These are phyloP conservation scores for Margaritispora aquatica DNA, from an alignment of 495 filamentous ascomycete genomes.

Conservation along the genomic window DNA sequence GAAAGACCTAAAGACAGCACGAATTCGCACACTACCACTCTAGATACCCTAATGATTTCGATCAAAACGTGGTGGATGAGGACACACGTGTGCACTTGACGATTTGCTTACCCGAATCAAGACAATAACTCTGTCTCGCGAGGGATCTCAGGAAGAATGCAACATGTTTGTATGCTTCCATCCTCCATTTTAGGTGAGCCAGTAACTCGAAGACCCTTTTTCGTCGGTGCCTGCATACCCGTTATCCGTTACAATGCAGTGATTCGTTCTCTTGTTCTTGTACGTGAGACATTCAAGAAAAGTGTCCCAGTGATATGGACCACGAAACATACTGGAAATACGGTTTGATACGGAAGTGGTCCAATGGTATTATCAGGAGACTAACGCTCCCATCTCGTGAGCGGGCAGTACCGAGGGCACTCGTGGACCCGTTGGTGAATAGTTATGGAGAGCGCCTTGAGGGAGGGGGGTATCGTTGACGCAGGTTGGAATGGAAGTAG, in stretches of 20 bases:
- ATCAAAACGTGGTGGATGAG: background rate
- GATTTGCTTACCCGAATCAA: background rate
- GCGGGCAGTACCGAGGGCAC: slow-evolving; percentile 8
- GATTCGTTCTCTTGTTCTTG: background rate
- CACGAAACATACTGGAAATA: background rate
- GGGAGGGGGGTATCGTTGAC: slow-evolving; percentile 2
- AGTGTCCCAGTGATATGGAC: slow-evolving; percentile 8
- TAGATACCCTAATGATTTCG: too few relatives aligned
- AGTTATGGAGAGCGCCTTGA: slow-evolving; percentile 5
- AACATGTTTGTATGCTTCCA: background rate
- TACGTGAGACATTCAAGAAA: background rate
- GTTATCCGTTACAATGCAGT: slow-evolving; percentile 1
- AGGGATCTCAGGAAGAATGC: background rate
- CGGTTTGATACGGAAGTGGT: background rate
- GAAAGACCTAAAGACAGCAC: too few relatives aligned
- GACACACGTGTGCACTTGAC: background rate
- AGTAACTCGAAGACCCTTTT: background rate
- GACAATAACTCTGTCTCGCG: background rate
- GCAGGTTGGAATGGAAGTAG: slow-evolving; percentile 7
- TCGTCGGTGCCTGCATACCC: slow-evolving; percentile 19
- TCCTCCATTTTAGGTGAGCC: too few relatives aligned
- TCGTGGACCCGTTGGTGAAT: background rate
- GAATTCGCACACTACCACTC: background rate
- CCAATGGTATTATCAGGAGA: background rate
- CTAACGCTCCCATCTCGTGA: background rate